phyloP scores from a whole-genome alignment of 805 yeast genomes.

The Zygoascus ofunaensis region DNA sequence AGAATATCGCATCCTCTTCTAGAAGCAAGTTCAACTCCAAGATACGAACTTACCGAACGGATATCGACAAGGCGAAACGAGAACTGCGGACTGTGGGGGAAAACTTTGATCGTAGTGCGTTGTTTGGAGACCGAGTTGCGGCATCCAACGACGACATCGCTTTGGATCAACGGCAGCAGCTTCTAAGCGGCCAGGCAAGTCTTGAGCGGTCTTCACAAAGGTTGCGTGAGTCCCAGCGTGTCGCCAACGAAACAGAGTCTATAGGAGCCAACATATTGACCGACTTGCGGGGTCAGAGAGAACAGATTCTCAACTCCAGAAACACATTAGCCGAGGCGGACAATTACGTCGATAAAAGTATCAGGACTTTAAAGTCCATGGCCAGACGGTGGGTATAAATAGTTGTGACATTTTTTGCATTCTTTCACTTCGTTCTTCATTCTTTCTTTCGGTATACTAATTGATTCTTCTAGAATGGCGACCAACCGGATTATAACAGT shows the following conservation, averaged over 20 bases:
- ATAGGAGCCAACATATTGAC: slow-evolving; percentile 85
- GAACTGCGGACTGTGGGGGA: slow-evolving; percentile 46
- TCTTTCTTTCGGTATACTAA: neutral
- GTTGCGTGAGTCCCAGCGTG: slow-evolving; percentile 75
- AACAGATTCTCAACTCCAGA: slow-evolving; percentile 79
- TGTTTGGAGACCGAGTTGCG: slow-evolving; percentile 52
- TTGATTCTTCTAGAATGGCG: slow-evolving; percentile 46
- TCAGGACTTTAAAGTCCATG: slow-evolving; percentile 83
- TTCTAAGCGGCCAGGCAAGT: slow-evolving; percentile 67
- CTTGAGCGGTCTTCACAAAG: slow-evolving; percentile 77
- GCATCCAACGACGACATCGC: slow-evolving; percentile 29
- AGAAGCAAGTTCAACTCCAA: slow-evolving; percentile 67
- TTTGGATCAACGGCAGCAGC: slow-evolving; percentile 69
- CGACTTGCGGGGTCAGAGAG: slow-evolving; percentile 87
- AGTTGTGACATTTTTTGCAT: too few relatives aligned
- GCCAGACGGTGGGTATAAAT: slow-evolving; percentile 44
- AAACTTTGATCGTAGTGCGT: slow-evolving; percentile 57
- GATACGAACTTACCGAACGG: slow-evolving; percentile 59
- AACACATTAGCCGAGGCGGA: slow-evolving; percentile 85
- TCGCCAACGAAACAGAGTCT: slow-evolving; percentile 85
- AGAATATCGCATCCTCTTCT: slow-evolving; percentile 65
- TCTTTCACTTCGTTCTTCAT: too few relatives aligned
- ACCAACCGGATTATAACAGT: slow-evolving; percentile 85
- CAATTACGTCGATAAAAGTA: slow-evolving; percentile 80
- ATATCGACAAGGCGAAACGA: slow-evolving; percentile 48